phyloP scores from a whole-genome alignment of 129 eudicot species.

The Ambrosia artemisiifolia region DNA sequence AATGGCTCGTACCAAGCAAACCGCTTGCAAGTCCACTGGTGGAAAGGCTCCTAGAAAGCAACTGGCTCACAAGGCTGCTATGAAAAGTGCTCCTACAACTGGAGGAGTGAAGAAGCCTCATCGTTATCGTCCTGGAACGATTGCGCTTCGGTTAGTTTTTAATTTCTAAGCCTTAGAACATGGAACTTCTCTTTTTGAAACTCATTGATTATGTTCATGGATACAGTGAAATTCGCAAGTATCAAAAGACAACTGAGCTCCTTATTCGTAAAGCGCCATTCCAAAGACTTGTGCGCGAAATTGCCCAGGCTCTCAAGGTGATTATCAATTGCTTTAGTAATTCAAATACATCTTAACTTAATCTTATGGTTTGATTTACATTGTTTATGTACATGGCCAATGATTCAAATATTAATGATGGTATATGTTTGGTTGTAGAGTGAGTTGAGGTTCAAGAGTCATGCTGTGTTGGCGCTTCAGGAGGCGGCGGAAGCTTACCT shows the following conservation, averaged over 20 bases:
- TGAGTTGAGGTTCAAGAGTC: slow-evolving; percentile 42
- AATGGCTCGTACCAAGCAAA: slow-evolving; percentile 50
- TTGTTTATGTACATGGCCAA: not conserved
- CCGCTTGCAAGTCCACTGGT: slow-evolving; percentile 17
- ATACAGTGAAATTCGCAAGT: slow-evolving; percentile 37
- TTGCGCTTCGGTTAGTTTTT: slow-evolving; percentile 44
- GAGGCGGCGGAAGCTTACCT: slow-evolving; percentile 42
- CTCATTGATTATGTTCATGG: not conserved
- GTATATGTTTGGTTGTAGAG: slow-evolving; percentile 24
- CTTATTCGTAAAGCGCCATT: slow-evolving; percentile 19
- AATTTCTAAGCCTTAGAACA: not conserved
- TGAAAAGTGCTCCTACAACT: slow-evolving; percentile 31
- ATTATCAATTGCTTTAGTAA: not conserved
- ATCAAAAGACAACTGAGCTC: slow-evolving; percentile 13
- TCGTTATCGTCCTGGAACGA: slow-evolving; percentile 14
- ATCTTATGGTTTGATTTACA: not conserved
- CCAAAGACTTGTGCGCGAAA: slow-evolving; percentile 65
- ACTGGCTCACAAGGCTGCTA: slow-evolving; percentile 40
- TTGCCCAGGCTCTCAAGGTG: slow-evolving; percentile 47
- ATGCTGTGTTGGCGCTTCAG: slow-evolving; percentile 27
- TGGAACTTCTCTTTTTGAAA: too few species aligned
- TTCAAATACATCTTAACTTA: not conserved
- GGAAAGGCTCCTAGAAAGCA: slow-evolving; percentile 43
- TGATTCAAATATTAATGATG: not conserved
- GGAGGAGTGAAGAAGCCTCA: slow-evolving; percentile 36